These are phyloP conservation scores for Simmondsia chinensis DNA, from an alignment of 148 eudicot genomes.

Conservation along the genomic window DNA sequence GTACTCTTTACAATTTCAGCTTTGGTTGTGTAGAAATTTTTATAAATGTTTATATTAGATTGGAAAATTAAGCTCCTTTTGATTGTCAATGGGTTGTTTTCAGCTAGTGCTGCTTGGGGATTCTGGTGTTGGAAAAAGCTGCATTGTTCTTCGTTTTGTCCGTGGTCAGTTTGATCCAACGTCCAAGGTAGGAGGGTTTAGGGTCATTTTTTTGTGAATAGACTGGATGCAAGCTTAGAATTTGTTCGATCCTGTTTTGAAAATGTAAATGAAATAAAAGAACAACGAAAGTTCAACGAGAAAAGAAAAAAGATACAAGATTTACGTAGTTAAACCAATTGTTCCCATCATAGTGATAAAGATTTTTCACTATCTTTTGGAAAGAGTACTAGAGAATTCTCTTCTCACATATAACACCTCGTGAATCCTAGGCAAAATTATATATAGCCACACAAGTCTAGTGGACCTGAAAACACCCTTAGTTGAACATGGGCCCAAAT, in stretches of 20 bases:
- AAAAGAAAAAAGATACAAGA: too few relatives aligned
- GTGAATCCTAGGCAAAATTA: too few relatives aligned
- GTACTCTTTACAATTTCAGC: slow-evolving; percentile 13
- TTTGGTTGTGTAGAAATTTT: neutral
- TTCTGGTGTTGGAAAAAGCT: slow-evolving; percentile 35
- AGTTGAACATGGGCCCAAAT: too few relatives aligned
- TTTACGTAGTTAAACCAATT: too few relatives aligned
- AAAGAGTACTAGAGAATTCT: too few relatives aligned
- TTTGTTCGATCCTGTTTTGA: neutral
- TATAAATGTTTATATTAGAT: neutral
- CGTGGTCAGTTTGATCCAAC: slow-evolving; percentile 99
- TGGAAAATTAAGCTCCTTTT: neutral
- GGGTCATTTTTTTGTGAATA: neutral
- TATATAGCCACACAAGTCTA: too few relatives aligned
- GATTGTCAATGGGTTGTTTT: neutral
- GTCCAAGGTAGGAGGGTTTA: slow-evolving; percentile 52
- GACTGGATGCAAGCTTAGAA: neutral
- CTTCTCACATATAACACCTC: too few relatives aligned
- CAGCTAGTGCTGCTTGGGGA: slow-evolving; percentile 29
- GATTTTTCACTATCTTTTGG: too few relatives aligned
- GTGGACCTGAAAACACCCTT: too few relatives aligned
- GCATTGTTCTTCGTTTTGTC: slow-evolving; percentile 38
- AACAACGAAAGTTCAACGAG: too few relatives aligned
- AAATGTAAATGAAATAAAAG: neutral
- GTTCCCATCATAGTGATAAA: too few relatives aligned